Evolutionary conservation across 225 moss, liverwort and hornwort genomes (phyloP).

Genomic region (Lunularia cruciata): DNA sequence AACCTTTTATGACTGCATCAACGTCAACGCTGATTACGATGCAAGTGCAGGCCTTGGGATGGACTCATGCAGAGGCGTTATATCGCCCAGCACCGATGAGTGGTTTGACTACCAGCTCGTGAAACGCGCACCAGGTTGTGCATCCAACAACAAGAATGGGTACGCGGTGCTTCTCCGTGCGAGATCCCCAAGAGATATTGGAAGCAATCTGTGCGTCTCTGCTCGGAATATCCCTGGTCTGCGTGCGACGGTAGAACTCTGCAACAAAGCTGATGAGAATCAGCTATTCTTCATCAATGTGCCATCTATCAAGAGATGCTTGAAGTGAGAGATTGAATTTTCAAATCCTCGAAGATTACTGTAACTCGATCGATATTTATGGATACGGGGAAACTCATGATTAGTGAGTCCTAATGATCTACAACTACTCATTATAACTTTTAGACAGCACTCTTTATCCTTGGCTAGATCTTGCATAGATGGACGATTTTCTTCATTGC

Average conservation of each 20-base stretch:
- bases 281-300: slow-evolving; percentile 1
- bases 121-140: not conserved
- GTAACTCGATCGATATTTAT: too few species aligned
- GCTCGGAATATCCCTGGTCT: not conserved
- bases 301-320: not conserved
- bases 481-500: too few species aligned
- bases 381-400: too few species aligned
- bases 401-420: too few species aligned
- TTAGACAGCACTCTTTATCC: too few species aligned
- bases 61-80: not conserved
- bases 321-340: too few species aligned
- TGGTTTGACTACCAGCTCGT: not conserved
- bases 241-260: not conserved
- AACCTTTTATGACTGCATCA: not conserved
- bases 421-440: too few species aligned
- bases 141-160: not conserved
- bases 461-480: too few species aligned
- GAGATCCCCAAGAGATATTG: not conserved
- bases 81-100: too few species aligned
- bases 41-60: not conserved
- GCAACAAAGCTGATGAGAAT: not conserved
- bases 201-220: not conserved
- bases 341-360: too few species aligned
- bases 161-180: not conserved
- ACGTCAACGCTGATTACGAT: not conserved